Percentiles rank a stretch among this genome's conserved stretches.
These are phyloP conservation scores for Tuber aestivum DNA, from an alignment of 495 filamentous ascomycete species.

Conservation along the genomic window DNA sequence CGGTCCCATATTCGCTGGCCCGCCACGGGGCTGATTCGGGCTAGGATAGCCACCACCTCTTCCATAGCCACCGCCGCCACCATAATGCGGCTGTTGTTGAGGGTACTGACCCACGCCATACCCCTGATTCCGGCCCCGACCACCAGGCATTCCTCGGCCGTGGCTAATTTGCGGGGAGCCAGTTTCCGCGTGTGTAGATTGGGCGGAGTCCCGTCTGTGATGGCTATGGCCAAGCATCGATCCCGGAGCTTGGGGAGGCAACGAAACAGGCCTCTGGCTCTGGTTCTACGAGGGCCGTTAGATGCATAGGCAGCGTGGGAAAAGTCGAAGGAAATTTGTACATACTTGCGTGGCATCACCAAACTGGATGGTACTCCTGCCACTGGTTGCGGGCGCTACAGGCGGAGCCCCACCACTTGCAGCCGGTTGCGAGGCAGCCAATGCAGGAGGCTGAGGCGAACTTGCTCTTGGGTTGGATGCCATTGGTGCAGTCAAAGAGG, in stretches of 20 bases:
- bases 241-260: constrained; percentile 32
- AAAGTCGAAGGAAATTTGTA: not conserved
- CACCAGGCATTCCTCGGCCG: constrained; percentile 27
- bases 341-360: constrained; percentile 37
- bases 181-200: constrained; percentile 29
- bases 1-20: constrained; percentile 28
- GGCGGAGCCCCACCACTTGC: constrained; percentile 36
- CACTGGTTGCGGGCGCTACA: constrained; percentile 20
- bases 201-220: constrained; percentile 38
- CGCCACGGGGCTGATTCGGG: constrained; percentile 33
- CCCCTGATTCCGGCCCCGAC: constrained; percentile 20
- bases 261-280: constrained; percentile 32
- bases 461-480: constrained; percentile 38
- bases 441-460: constrained; percentile 41
- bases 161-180: constrained; percentile 30
- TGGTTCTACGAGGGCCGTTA: constrained; percentile 14
- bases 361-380: constrained; percentile 29
- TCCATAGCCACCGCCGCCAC: constrained; percentile 26
- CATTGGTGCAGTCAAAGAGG: constrained; percentile 42
- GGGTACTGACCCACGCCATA: constrained; percentile 20
- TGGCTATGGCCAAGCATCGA: constrained; percentile 33
- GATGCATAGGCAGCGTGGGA: not conserved
- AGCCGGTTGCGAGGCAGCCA: constrained; percentile 37
- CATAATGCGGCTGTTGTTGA: constrained; percentile 22
- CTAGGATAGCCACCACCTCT: constrained; percentile 24